Base-by-base conservation (phyloP, 2,329 filamentous ascomycete genomes). In the Pseudocercospora fijiensis region DNA sequence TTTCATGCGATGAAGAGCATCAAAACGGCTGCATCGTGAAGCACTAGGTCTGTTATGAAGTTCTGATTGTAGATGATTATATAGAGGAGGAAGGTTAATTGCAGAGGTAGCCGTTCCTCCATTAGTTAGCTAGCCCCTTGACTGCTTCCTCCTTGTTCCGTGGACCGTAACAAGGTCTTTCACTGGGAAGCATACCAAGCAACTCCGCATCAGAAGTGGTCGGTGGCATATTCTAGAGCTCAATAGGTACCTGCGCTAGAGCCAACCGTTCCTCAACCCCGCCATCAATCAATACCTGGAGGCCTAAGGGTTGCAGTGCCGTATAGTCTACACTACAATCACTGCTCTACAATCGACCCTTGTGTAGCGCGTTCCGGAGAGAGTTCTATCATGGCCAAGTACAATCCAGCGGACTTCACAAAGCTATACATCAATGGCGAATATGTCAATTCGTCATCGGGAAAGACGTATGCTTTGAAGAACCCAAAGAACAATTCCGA, bases 371-470 rank as follows among this genome's bases (percentile, higher is more conserved):
- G 5, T 33, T 13, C 8, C 30, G 13, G 30, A 33, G 30, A 4
- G 13, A 9, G 11, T 33, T 33, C 30, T 11, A 45, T 7, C 78
- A 80, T 43, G 78, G 77, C 2, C 8, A 60, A 62, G 60, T 65
- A 65, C 60, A 55, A 92, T 52, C 81, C 85, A 67, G 91, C 91
- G 47, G 88, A 91, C 43, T 63, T 65, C 51, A 66, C 61, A 28
- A 66, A 59, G 24, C 57, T 66, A 9, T 66, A 66, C 61, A 60
- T 66, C 52, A 63, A 66, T 41, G 64, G 64, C 30, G 58, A 66
- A 41, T 63, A 58, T 27, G 61, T 66, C 13, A 22, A 41, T 8
- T 53, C 65, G 20, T 64, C 67, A 28, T 69, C 68, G 11, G 65
- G 78, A 13, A 80, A 81, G 65, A 24, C 61, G 33, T 63, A 79